A percentile compares a stretch with the other conserved stretches of the same genome.
These are phyloP conservation scores for Fusarium agapanthi DNA, from an alignment of 2,329 filamentous ascomycete genomes.

Conservation along the genomic window DNA sequence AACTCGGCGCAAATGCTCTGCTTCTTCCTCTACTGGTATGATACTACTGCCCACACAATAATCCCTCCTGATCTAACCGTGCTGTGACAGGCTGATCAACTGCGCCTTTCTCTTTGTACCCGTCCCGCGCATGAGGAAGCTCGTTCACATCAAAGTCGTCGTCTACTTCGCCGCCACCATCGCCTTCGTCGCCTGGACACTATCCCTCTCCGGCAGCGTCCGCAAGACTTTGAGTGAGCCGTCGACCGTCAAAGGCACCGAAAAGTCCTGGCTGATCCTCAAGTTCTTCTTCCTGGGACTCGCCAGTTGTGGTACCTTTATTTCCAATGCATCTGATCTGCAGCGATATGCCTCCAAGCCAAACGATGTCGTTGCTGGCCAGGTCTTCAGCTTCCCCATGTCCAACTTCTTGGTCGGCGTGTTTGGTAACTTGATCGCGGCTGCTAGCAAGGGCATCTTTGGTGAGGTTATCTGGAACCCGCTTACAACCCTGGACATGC, in stretches of 20 bases:
- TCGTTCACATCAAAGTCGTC: conserved; percentile 6
- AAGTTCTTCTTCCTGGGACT: conserved; percentile 9
- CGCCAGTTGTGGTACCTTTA: not conserved
- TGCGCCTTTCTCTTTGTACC: conserved; percentile 8
- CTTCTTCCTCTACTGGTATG: conserved; percentile 13
- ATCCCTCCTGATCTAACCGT: rapidly evolving
- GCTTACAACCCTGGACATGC: conserved; percentile 1
- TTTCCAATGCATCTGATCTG: conserved; percentile 1
- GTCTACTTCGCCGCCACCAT: conserved; percentile 6
- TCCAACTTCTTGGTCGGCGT: conserved; percentile 6
- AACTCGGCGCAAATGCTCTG: conserved; percentile 16
- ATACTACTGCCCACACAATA: rapidly evolving
- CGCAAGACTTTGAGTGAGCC: not conserved
- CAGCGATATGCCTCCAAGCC: not conserved
- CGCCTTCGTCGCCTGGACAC: conserved; percentile 5
- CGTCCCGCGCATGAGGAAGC: not conserved
- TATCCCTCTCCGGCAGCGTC: not conserved
- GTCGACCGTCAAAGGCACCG: not conserved
- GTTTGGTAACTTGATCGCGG: conserved; percentile 2
- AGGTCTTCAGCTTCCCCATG: not conserved
- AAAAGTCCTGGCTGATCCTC: conserved; percentile 15
- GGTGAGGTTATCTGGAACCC: conserved; percentile 11
- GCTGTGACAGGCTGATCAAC: not conserved
- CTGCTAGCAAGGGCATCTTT: conserved; percentile 12
- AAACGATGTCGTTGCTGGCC: not conserved